Conservation (phyloP, 352 stramenopile species). For the Phytophthora cactorum region DNA sequence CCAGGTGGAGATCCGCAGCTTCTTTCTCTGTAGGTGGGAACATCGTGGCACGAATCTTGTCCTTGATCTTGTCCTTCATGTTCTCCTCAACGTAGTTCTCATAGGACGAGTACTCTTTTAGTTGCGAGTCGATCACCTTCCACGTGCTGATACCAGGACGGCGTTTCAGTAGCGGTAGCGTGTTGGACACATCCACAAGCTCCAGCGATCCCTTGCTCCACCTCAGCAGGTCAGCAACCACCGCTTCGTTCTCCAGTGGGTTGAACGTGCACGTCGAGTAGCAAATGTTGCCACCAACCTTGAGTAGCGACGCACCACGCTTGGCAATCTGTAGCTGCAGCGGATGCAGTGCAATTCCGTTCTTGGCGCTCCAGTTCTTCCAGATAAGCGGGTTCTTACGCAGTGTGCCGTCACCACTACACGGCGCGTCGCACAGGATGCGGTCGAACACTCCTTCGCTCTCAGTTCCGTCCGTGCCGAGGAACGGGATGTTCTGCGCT, state of each 20-base stretch:
- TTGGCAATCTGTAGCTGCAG: conserved; percentile 97
- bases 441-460: conserved; percentile 95
- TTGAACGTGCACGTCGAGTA: conserved; percentile 99
- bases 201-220: conserved; percentile 90
- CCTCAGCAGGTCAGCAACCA: conserved; percentile 97
- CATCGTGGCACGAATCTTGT: conserved; percentile 88
- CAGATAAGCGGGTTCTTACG: conserved; percentile 98
- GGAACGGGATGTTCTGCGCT: conserved; percentile 95
- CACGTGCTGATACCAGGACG: conserved; percentile 91
- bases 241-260: conserved; percentile 99
- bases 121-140: conserved; percentile 92
- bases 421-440: conserved; percentile 99
- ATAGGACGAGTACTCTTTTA: conserved; percentile 83
- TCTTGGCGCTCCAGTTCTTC: conserved; percentile 93
- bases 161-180: conserved; percentile 84
- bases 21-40: conserved; percentile 91
- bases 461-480: conserved; percentile 68
- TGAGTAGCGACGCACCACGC: conserved; percentile 91
- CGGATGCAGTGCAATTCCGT: conserved; percentile 92
- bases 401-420: conserved; percentile 98
- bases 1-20: conserved; percentile 77
- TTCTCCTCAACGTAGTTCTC: conserved; percentile 64
- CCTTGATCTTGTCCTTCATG: conserved; percentile 70
- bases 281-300: conserved; percentile 94
- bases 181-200: conserved; percentile 90